Base-by-base conservation (phyloP, 306 rosid genomes). In the Vicia faba region DNA sequence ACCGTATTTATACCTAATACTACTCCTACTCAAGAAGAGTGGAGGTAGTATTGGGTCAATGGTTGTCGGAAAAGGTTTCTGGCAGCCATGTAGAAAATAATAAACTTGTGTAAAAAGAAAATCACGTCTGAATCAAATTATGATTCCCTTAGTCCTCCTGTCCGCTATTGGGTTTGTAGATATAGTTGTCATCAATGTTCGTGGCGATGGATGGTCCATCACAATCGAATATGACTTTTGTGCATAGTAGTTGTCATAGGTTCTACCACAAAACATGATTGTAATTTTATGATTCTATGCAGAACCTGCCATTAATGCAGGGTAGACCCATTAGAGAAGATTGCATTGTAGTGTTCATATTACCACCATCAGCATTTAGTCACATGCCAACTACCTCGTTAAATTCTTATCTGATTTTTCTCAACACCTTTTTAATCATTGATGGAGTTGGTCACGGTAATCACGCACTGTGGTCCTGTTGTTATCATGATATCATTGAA, bases 41-140 rank as follows among this genome's bases (percentile, higher is more conserved):
- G 61, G 72, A 71, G 66, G 84, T 86, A 75, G 90, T 79, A 81
- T 75, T 89, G 85, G 88, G 78, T 77, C 71, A 72, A 45, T 66
- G 89, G 96, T 64, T 84, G 91, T 85, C 70, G 63, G 89, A 83
- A 87, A 79, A 44, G 87, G 93, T 81, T 89, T 89, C 86, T 70
- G 57, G 87, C 83, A 74, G 60, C 81, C 87, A 72, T 35, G 54
- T 84, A 85, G 86, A 74, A 74, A 85, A 81, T 81, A 81, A 25
- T 25, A 88, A 88, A 75, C 74, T 63, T 59, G 45, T 57, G 64
- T 74, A 70, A 75, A 83, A 83, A 75, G 55, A 64, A 71, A 68
- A 71, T 66, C 74, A 72, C 16, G 74, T 53, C 81, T 73, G 96
- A 89, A 87, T 92, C 96, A 89, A 89, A 85, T 78, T 87, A 85